Base-by-base conservation (phyloP, 257 asterid species). In the Penstemon davidsonii region DNA sequence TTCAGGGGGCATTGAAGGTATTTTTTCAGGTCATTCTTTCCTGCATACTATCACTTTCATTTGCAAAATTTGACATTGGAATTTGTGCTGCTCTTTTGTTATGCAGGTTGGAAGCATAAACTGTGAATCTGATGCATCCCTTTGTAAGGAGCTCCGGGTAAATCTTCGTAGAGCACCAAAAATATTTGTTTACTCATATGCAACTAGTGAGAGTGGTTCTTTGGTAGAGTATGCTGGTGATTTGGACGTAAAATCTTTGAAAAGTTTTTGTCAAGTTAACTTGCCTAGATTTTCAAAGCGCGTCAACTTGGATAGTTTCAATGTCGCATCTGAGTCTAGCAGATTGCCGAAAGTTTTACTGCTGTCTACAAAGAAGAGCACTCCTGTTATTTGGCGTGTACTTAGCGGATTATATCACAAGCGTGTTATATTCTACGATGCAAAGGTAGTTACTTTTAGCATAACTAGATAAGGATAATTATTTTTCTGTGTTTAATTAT, bases 351-450 rank as follows among this genome's bases (percentile, higher is more conserved):
- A 76, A 81, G 95, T 94, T 62, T 64, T 91, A 77, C 96, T 94
- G 70, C 81, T 94, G 64, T 90, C 99, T 4, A 76, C 95, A n/a
- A 94, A 94, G 88, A 87, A 83, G 72, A 88, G 64, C 71, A 88
- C 96, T 15, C 99, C 99, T 3, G 84, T 85, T 41, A 94, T 94
- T 62, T 94, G 99, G 99, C 94, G 91, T 54, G 86, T 81, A 45
- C 85, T 93, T 55, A 90, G 96, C 69, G 99, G 99, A 73, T 75
- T 93, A 73, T 85, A 84, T 75, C 85, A 57, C 77, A 85, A 85
- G 58, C 86, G 85, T n/a, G 80, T 87, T 50, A 51, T 60, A 46
- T 87, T 94, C 86, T 87, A 82, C n/a, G 92, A 94, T 66, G 87
- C 88, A 2, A 82, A 87, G 99, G 99, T 94, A 80, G 59, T 37